Evolutionary conservation across 352 stramenopile species (phyloP).

Genomic region (Globisporangium cederbergense): DNA sequence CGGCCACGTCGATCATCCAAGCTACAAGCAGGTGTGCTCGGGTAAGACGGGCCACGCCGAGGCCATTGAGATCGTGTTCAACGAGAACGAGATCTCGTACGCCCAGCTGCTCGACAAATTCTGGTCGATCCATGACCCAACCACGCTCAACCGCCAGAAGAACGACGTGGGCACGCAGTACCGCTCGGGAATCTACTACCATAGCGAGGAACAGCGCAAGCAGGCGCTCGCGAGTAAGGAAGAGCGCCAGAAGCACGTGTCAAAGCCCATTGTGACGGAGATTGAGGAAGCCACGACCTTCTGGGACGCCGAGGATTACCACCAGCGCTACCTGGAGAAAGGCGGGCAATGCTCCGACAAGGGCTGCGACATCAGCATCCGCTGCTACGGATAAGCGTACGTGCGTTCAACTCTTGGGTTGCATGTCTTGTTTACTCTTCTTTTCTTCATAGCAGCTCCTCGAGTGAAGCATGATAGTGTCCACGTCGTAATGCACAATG

Average conservation of each 20-base stretch:
- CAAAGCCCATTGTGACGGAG: constrained; percentile 89
- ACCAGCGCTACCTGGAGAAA: constrained; percentile 97
- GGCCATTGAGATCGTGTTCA: constrained; percentile 90
- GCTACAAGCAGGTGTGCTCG: constrained; percentile 93
- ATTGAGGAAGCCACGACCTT: constrained; percentile 79
- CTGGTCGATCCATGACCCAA: constrained; percentile 92
- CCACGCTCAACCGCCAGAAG: constrained; percentile 86
- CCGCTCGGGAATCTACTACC: constrained; percentile 93
- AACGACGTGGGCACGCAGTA: constrained; percentile 94
- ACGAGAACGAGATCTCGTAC: constrained; percentile 87
- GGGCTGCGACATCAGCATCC: constrained; percentile 85
- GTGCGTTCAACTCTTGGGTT: no score
- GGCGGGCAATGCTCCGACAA: constrained; percentile 92
- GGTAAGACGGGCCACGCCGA: constrained; percentile 93
- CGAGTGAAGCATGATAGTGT: not conserved
- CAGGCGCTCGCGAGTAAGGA: constrained; percentile 58
- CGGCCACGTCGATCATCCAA: constrained; percentile 80
- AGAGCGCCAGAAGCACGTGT: constrained; percentile 55
- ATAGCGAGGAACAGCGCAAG: constrained; percentile 89
- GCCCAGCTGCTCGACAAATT: constrained; percentile 68
- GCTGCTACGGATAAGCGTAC: constrained; percentile 53
- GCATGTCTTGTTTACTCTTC: not conserved
- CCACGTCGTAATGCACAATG: constrained; percentile 20
- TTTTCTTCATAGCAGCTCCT: not conserved
- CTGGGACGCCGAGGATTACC: constrained; percentile 93